Evolutionary conservation across 2,329 filamentous ascomycete genomes (phyloP).

Genomic region (Grosmannia penicillata): DNA sequence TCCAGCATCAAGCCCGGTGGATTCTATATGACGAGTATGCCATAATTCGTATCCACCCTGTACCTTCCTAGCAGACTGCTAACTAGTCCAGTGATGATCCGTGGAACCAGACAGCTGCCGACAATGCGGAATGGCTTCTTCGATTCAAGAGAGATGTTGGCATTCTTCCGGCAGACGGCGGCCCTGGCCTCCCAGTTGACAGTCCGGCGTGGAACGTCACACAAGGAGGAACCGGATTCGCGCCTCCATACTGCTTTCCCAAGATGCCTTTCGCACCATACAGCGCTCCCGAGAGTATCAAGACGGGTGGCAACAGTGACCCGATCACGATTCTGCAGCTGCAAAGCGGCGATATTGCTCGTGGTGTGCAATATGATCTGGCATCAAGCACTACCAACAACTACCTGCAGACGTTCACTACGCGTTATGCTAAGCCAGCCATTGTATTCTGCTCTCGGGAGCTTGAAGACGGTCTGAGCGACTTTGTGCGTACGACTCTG

Average conservation of each 20-base stretch:
- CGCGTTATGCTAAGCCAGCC: slow-evolving; percentile 29
- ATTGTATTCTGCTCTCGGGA: slow-evolving; percentile 43
- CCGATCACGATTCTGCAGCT: slow-evolving; percentile 16
- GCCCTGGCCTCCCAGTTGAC: slow-evolving; percentile 30
- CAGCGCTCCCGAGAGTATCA: too few species aligned
- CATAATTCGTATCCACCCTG: not conserved
- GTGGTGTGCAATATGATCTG: slow-evolving; percentile 20
- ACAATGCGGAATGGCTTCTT: slow-evolving; percentile 48
- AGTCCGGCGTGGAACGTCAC: slow-evolving; percentile 28
- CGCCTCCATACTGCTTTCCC: slow-evolving; percentile 37
- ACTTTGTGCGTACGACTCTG: slow-evolving; percentile 26
- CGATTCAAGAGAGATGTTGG: slow-evolving; percentile 46
- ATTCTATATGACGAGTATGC: slow-evolving; percentile 47
- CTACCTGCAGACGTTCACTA: slow-evolving; percentile 29
- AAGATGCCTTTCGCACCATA: slow-evolving; percentile 21
- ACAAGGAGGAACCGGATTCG: slow-evolving; percentile 39
- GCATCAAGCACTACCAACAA: slow-evolving; percentile 30
- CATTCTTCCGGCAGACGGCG: slow-evolving; percentile 30
- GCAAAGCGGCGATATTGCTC: slow-evolving; percentile 14
- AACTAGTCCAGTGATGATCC: slow-evolving; percentile 35
- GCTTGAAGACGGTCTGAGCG: slow-evolving; percentile 37
- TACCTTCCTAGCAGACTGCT: not conserved
- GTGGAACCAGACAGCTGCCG: slow-evolving; percentile 49
- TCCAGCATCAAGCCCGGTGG: slow-evolving; percentile 50
- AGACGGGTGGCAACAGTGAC: slow-evolving; percentile 21